These are phyloP conservation scores for Glycyrrhiza uralensis DNA, from an alignment of 306 rosid genomes.

Conservation along the genomic window DNA sequence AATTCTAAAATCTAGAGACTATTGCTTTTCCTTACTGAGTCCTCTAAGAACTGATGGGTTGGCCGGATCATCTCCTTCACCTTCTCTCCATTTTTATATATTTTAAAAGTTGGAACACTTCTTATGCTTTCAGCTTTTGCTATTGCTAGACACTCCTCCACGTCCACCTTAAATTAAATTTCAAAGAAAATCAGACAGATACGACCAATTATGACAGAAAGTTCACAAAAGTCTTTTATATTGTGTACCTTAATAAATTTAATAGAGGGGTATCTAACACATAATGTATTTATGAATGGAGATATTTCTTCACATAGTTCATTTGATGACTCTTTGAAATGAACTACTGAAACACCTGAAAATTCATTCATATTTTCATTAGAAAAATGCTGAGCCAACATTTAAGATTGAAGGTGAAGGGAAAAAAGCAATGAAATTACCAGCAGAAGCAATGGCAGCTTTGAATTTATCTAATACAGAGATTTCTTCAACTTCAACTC, in stretches of 20 bases:
- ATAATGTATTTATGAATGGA: constrained; percentile 72
- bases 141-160: constrained; percentile 60
- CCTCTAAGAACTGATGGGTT: constrained; percentile 66
- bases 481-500: constrained; percentile 81
- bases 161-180: constrained; percentile 57
- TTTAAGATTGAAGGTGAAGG: not conserved
- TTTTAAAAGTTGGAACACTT: constrained; percentile 68
- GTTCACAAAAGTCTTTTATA: not conserved
- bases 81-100: constrained; percentile 77
- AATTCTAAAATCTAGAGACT: constrained; percentile 36
- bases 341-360: constrained; percentile 73
- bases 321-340: constrained; percentile 68
- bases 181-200: constrained; percentile 18
- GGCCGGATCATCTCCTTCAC: constrained; percentile 81
- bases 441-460: constrained; percentile 58
- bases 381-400: constrained; percentile 12
- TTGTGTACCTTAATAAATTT: constrained; percentile 66
- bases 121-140: constrained; percentile 72
- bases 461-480: constrained; percentile 61
- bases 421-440: constrained; percentile 41
- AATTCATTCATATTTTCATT: constrained; percentile 27
- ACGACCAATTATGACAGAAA: not conserved
- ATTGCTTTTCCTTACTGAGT: constrained; percentile 55
- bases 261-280: constrained; percentile 74
- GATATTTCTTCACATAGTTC: constrained; percentile 74